These are phyloP conservation scores for Rubia yunnanensis DNA, from an alignment of 257 asterid genomes.

Conservation along the genomic window DNA sequence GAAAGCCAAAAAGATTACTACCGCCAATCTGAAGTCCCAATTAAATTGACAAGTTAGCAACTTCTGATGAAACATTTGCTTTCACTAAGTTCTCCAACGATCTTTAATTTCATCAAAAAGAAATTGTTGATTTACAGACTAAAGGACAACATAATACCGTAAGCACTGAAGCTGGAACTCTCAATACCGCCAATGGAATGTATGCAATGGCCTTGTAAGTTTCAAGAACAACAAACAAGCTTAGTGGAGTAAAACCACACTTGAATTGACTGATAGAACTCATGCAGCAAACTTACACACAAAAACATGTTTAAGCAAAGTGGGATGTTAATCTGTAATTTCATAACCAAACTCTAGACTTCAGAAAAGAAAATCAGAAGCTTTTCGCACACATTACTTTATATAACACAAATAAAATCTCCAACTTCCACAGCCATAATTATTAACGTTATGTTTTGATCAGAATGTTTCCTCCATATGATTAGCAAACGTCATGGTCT, in stretches of 20 bases:
- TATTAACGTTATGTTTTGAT: neutral
- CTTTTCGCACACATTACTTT: neutral
- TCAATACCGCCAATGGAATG: conserved; percentile 79
- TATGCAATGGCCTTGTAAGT: conserved; percentile 82
- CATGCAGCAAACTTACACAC: neutral
- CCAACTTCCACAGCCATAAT: neutral
- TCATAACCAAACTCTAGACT: too few relatives aligned
- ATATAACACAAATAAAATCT: neutral
- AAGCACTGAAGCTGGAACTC: conserved; percentile 93
- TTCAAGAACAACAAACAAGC: conserved; percentile 9
- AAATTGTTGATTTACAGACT: too few relatives aligned
- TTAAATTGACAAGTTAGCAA: neutral
- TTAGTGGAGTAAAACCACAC: neutral
- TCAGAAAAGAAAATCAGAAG: conserved; percentile 1
- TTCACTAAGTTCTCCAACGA: neutral
- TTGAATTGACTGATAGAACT: neutral
- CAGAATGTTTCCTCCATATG: too few relatives aligned
- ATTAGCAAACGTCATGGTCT: too few relatives aligned
- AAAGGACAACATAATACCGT: conserved; percentile 47
- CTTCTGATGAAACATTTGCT: neutral
- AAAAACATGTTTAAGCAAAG: too few relatives aligned
- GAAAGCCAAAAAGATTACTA: conserved; percentile 95
- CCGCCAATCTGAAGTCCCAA: conserved; percentile 77
- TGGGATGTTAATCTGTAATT: too few relatives aligned
- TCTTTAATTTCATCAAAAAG: too few relatives aligned